Base-by-base conservation (phyloP, 2,329 filamentous ascomycete species). In the Tympanopsis confertula region DNA sequence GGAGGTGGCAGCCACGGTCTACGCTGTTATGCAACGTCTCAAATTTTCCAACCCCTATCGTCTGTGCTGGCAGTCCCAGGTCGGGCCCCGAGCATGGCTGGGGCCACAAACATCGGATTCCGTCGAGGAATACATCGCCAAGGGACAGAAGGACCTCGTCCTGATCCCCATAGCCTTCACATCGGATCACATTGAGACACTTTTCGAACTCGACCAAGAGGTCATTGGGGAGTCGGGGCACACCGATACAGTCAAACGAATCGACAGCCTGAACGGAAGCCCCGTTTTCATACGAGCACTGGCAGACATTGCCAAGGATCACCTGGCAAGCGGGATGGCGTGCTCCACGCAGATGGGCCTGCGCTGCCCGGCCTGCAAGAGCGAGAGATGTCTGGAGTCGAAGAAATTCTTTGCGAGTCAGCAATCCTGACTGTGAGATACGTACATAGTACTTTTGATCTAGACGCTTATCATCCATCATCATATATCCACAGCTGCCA, bases 121-220 rank as follows among this genome's bases (percentile, higher is more conserved):
- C 0, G 91, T 98, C 10, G 79, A 87, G 53, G 74, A 86, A 42
- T 93, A 95, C 55, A 78, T 96, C 46, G 77, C 83, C 53, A 87
- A 91, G 59, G 91, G 89, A 1, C 85, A 94, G 53, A 94, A 81
- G 39, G 87, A 98, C 53, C 69, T 98, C 39, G 69, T 95, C 1
- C 69, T 98, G 5, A 86, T 98, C 39, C 91, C 91, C 0, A 93
- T 98, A 46, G 91, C 91, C 5, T 98, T 98, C 56, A 98, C 91
- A 0, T 94, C 86, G 14, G 91, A 98, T 52, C 91, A 98, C 55
- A 98, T 98, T 47, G 91, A 98, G 63, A 98, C 91, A 0, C 67
- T 98, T 1, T 96, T 82, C 56, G 91, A 98, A 59, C 66, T 98
- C 38, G 91, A 98, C 56, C 71, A 86, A 50, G 91, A 98, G 61